phyloP scores from a whole-genome alignment of 2,329 filamentous ascomycete genomes.

The Conoideocrella luteorostrata region DNA sequence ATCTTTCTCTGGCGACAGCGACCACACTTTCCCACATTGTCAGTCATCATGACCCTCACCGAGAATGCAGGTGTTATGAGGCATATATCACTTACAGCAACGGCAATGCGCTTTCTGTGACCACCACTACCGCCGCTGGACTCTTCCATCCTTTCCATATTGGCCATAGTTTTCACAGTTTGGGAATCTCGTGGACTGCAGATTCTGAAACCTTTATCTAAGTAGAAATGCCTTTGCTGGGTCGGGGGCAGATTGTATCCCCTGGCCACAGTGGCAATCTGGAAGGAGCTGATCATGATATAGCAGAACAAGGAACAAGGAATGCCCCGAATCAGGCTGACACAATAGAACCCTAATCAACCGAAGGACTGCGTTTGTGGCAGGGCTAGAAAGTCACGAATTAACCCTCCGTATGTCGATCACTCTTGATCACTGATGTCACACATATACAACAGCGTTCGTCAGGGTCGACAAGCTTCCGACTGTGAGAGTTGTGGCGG shows the following conservation, averaged over 20 bases:
- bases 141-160: constrained; percentile 23
- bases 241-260: constrained; percentile 2
- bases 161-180: neutral
- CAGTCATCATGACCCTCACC: constrained; percentile 43
- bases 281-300: constrained; percentile 8
- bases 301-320: neutral
- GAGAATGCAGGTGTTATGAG: constrained; percentile 54
- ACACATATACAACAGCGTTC: constrained; percentile 2
- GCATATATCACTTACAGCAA: constrained; percentile 49
- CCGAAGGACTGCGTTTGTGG: neutral
- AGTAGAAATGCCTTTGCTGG: neutral
- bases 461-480: constrained; percentile 4
- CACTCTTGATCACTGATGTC: constrained; percentile 4
- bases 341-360: neutral
- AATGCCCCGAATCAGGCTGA: constrained; percentile 1
- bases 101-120: constrained; percentile 55
- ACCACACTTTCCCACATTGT: constrained; percentile 55
- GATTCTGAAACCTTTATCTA: neutral
- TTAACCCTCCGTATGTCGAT: neutral
- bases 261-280: constrained; percentile 2
- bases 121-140: constrained; percentile 40
- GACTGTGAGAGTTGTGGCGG: constrained; percentile 2
- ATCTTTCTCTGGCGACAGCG: constrained; percentile 93
- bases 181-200: neutral
- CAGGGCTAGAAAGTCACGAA: neutral